These are phyloP conservation scores for Sophora flavescens DNA, from an alignment of 306 rosid species.

Conservation along the genomic window DNA sequence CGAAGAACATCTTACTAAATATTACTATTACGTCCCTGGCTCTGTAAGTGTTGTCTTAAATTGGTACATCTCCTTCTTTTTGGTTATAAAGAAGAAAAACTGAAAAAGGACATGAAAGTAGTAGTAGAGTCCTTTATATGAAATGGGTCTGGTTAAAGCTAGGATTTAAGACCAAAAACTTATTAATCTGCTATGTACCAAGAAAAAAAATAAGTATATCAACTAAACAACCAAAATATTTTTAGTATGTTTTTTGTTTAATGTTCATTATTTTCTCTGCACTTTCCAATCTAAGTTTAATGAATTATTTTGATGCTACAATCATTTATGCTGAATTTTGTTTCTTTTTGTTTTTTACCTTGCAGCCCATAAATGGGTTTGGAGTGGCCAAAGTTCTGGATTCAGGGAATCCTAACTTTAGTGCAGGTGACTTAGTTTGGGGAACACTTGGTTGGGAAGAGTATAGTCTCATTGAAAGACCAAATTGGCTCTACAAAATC, in stretches of 20 bases:
- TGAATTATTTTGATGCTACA: not conserved
- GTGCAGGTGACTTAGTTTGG: slow-evolving; percentile 69
- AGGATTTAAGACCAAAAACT: not conserved
- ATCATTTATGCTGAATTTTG: not conserved
- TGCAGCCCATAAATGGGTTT: slow-evolving; percentile 55
- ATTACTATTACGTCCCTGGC: slow-evolving; percentile 43
- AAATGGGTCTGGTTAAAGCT: not conserved
- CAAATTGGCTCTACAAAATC: slow-evolving; percentile 54
- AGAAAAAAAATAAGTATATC: not conserved
- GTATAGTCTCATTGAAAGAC: slow-evolving; percentile 51
- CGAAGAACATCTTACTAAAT: slow-evolving; percentile 32
- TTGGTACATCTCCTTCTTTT: not conserved
- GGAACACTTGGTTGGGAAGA: slow-evolving; percentile 76
- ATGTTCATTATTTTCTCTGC: not conserved
- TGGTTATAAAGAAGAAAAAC: not conserved
- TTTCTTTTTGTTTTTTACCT: not conserved
- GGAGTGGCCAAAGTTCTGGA: slow-evolving; percentile 64
- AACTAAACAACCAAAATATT: not conserved
- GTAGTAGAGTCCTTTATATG: not conserved
- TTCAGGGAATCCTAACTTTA: slow-evolving; percentile 61
- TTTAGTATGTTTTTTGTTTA: not conserved
- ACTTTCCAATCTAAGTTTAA: not conserved
- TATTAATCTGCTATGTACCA: not conserved
- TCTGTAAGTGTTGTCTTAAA: slow-evolving; percentile 41
- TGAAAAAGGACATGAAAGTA: not conserved